Conservation (phyloP, 192 early-diverging fungal genomes). For the Allomyces arbusculus region DNA sequence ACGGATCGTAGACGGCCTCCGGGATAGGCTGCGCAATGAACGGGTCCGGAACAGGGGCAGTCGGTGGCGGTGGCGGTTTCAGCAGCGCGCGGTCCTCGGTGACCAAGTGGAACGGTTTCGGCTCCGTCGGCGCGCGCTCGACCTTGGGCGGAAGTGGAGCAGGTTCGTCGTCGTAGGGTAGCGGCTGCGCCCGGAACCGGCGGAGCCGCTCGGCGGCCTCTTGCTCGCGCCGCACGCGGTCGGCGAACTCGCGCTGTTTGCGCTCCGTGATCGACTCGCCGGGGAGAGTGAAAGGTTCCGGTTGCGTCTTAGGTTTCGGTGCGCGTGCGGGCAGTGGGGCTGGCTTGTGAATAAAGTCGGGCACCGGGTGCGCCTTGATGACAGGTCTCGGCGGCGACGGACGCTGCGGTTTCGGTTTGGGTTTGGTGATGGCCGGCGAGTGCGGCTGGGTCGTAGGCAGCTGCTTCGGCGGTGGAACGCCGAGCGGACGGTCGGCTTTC, state of each 20-base stretch:
- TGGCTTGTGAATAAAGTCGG: not conserved
- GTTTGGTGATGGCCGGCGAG: not conserved
- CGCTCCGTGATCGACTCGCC: conserved; percentile 34
- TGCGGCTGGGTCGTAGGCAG: not conserved
- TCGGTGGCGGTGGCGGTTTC: conserved; percentile 18
- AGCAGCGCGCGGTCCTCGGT: conserved; percentile 23
- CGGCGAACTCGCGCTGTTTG: conserved; percentile 30
- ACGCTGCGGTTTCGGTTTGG: not conserved
- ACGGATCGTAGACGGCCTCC: too few species aligned
- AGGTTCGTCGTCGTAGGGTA: conserved; percentile 20
- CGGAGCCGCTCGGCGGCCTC: conserved; percentile 19
- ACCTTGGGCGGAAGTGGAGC: conserved; percentile 19
- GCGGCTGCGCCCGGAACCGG: conserved; percentile 29
- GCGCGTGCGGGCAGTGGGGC: not conserved
- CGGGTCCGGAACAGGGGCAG: conserved; percentile 16
- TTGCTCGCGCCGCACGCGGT: conserved; percentile 20
- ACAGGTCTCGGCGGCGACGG: not conserved
- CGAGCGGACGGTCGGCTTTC: not conserved
- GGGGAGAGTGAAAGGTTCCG: conserved; percentile 30
- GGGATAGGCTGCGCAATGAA: conserved; percentile 41
- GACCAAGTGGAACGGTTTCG: conserved; percentile 35
- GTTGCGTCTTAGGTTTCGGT: conserved; percentile 11
- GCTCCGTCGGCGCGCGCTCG: conserved; percentile 18
- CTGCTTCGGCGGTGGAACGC: too few species aligned
- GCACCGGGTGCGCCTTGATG: too few species aligned